Evolutionary conservation across 2,329 filamentous ascomycete species (phyloP), one percentile per base, ranked within the genome.

Genomic region (Bipolaris zeicola): DNA sequence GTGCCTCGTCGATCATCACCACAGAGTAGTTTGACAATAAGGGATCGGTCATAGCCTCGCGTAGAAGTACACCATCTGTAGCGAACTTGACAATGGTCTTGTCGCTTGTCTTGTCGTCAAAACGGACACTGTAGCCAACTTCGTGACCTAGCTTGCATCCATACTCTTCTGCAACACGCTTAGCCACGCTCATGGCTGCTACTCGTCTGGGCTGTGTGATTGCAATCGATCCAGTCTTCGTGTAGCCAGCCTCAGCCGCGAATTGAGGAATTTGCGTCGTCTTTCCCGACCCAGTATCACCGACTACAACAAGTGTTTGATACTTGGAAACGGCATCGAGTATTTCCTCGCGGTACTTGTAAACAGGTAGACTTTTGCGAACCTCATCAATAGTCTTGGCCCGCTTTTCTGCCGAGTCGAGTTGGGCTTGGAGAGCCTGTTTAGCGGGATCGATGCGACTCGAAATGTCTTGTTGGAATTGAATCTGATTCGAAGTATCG

Each of bases 1-100:
- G 95, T 0, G 95, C 95, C 75, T 99, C 95, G 72, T 99, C 95
- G 54, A 99, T 94, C 89, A 99, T 97, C 61, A 99, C 78, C 11
- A 89, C 91, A 5, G 91, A 90, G 67, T 98, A 98, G 14, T 87
- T 87, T 1, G 87, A 85, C 5, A 98, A 80, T 64, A 94, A 88
- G 0, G 94, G 93, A 68, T 96, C 92, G 0, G 91, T 94, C 79
- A 97, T 86, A 63, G 97, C 90, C 72, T 90, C 72, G 96, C 92
- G 71, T 92, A 85, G 28, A 98, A 98, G 80, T 89, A 98, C 96
- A 72, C 95, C 95, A 70, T 99, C 95, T 0, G 95, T 99, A 90
- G 96, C 94, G 77, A 96, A 98, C 76, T 96, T 96, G 52, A 99
- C 79, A 6, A 94, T 82, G 0, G 95, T 98, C 67, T 96, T 96